A percentile compares a stretch with the other conserved stretches of the same genome.
phyloP scores from a whole-genome alignment of 2,329 filamentous ascomycete species.

The Coniochaeta ligniaria region DNA sequence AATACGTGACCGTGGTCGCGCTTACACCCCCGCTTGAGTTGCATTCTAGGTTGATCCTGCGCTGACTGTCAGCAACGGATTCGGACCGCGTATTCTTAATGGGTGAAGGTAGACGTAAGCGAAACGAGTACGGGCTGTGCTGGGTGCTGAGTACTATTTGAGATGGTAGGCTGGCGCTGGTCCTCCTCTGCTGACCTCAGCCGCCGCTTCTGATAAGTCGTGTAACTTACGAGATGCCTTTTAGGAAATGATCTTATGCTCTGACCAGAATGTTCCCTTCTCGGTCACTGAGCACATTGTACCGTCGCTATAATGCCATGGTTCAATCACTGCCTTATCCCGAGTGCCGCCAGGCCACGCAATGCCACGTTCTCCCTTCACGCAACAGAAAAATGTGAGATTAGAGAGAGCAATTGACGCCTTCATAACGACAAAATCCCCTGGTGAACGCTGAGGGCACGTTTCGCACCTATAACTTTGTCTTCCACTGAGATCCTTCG shows the following conservation, averaged over 20 bases:
- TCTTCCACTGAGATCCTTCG: too few relatives aligned
- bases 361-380: too few relatives aligned
- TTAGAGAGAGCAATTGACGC: too few relatives aligned
- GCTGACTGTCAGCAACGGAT: neutral
- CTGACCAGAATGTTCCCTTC: neutral
- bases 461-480: too few relatives aligned
- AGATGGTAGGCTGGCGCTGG: neutral
- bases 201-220: neutral
- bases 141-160: neutral
- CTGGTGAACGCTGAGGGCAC: too few relatives aligned
- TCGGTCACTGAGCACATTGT: too few relatives aligned
- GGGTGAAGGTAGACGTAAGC: neutral
- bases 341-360: too few relatives aligned
- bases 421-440: too few relatives aligned
- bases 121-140: neutral
- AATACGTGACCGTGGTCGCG: neutral
- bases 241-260: neutral
- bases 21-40: neutral
- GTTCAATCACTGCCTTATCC: neutral
- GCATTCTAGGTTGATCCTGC: neutral
- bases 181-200: neutral
- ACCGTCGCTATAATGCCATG: neutral
- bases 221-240: neutral
- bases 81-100: neutral
- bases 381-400: too few relatives aligned